These are phyloP conservation scores for Scheffersomyces cryptocercus DNA, from an alignment of 1,139 yeast genomes.

Conservation along the genomic window DNA sequence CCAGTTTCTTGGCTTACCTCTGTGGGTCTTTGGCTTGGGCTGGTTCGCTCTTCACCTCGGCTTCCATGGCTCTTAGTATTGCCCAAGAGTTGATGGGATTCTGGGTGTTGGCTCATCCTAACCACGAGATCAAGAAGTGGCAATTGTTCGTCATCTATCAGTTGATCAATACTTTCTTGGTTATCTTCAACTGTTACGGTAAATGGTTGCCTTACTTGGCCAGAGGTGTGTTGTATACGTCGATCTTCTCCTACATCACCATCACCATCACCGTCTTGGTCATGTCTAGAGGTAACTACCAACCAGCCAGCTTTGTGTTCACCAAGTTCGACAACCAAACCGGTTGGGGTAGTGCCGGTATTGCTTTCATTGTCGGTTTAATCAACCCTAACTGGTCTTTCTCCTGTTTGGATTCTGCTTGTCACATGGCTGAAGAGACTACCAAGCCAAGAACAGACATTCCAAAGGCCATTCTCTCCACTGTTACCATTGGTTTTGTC, in stretches of 20 bases:
- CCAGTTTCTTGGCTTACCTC: constrained; percentile 54
- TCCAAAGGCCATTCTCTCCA: constrained; percentile 63
- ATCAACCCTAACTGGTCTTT: constrained; percentile 72
- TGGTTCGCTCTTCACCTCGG: constrained; percentile 60
- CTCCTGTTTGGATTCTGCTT: constrained; percentile 68
- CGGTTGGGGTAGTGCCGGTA: constrained; percentile 61
- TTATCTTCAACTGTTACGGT: constrained; percentile 59
- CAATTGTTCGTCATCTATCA: constrained; percentile 59
- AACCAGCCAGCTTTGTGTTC: constrained; percentile 60
- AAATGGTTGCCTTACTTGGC: constrained; percentile 56
- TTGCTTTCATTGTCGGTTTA: constrained; percentile 66
- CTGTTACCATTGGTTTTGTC: constrained; percentile 64
- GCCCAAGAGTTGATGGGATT: constrained; percentile 57
- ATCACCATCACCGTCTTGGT: constrained; percentile 60
- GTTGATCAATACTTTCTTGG: constrained; percentile 37
- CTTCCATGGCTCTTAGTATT: constrained; percentile 57
- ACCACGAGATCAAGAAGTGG: constrained; percentile 50
- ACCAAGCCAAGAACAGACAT: constrained; percentile 58
- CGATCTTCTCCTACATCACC: constrained; percentile 52
- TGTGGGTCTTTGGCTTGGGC: constrained; percentile 63
- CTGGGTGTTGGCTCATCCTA: constrained; percentile 49
- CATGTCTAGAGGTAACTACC: constrained; percentile 56
- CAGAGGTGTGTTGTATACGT: constrained; percentile 52
- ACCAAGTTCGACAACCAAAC: constrained; percentile 61
- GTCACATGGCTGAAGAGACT: constrained; percentile 72